Evolutionary conservation across 1,284 basidiomycete genomes (phyloP), one percentile per base, ranked within the genome.

Genomic region (Pascua sp.): DNA sequence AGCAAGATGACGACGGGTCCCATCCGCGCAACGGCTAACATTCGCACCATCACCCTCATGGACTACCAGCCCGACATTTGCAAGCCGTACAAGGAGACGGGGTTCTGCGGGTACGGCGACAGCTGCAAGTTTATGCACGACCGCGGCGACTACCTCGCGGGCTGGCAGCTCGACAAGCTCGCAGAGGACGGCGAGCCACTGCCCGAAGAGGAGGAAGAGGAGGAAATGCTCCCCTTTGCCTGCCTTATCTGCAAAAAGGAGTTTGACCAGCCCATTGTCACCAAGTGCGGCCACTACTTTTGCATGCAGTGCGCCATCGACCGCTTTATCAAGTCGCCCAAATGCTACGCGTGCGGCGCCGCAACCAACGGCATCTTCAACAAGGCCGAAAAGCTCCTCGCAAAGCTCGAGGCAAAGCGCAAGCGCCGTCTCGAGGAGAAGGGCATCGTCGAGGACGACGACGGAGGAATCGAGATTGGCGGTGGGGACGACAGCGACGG

Each of bases 71-170:
- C 96, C 4, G 95, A 98, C 71, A 91, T 98, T 17, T 99, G 96
- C 79, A 99, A 98, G 77, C 94, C 98, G 77, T 99, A 98, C 79
- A 98, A 97, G 85, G 95, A 98, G 79, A 98, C 95, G 45, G 96
- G 96, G 0, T 98, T 92, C 76, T 99, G 95, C 77, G 96, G 96
- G 5, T 99, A 96, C 73, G 96, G 96, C 37, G 96, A 99, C 77
- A 94, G 91, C 9, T 99, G 95, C 80, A 98, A 98, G 81, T 92
- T 93, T 78, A 81, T 92, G 72, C 90, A 92, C 76, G 90, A 92
- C 76, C 77, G 83, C 49, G 81, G 80, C 55, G 83, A 84, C 70
- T 97, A 99, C 78, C 85, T 98, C 38, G 89, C 90, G 11, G 96
- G 96, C 45, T 99, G 96, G 96, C 95, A 99, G 78, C 83, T 99